phyloP scores from a whole-genome alignment of 345 rosid genomes.

The Noccaea bulbosa region DNA sequence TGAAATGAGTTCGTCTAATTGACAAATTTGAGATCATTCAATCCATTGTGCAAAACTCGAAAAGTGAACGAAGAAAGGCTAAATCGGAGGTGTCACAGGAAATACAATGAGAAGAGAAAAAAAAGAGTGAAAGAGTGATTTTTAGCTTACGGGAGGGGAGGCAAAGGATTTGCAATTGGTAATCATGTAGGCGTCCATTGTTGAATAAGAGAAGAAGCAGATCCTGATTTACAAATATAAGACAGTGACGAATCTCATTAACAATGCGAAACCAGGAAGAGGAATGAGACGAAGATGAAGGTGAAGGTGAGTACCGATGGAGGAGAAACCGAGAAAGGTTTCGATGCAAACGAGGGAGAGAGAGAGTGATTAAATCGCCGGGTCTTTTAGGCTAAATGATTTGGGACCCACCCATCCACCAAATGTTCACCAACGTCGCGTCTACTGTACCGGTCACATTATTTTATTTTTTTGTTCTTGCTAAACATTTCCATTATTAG shows the following conservation, averaged over 20 bases:
- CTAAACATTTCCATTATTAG: too few relatives aligned
- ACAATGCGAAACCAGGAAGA: not conserved
- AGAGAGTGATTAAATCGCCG: not conserved
- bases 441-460: too few relatives aligned
- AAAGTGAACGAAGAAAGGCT: not conserved
- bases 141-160: conserved; percentile 60
- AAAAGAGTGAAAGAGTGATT: not conserved
- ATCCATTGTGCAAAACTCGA: not conserved
- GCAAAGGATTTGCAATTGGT: conserved; percentile 62
- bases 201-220: conserved; percentile 23
- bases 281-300: not conserved
- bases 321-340: conserved; percentile 11
- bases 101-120: not conserved
- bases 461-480: too few relatives aligned
- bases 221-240: conserved; percentile 19
- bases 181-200: conserved; percentile 74
- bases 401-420: conserved; percentile 18
- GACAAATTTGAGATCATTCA: too few relatives aligned
- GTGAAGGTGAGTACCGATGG: not conserved
- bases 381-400: conserved; percentile 1
- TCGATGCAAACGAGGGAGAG: conserved; percentile 16
- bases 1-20: too few relatives aligned
- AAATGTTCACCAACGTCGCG: not conserved
- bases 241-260: not conserved
- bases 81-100: not conserved